Evolutionary conservation across 1,139 yeast genomes (phyloP).

Genomic region (Yamadazyma dushanensis): DNA sequence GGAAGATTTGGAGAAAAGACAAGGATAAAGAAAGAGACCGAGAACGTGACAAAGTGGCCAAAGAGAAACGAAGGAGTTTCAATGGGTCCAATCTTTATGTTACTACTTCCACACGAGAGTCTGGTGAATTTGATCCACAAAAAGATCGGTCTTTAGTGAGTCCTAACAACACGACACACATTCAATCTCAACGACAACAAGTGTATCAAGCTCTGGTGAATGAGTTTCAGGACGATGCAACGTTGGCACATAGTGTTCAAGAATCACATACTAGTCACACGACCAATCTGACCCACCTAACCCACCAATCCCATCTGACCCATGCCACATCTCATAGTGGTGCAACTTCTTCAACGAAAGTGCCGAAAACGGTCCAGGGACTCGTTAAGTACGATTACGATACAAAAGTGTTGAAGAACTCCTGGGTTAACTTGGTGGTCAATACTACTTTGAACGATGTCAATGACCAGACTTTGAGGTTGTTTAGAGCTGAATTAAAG

Average conservation of each 20-base stretch:
- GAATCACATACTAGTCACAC: slow-evolving; percentile 3
- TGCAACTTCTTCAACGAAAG: neutral
- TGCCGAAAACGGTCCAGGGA: slow-evolving; percentile 15
- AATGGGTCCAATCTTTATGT: slow-evolving; percentile 8
- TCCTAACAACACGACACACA: neutral
- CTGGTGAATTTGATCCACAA: slow-evolving; percentile 3
- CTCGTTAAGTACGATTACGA: slow-evolving; percentile 40
- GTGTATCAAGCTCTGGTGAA: neutral
- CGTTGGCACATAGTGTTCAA: slow-evolving; percentile 6
- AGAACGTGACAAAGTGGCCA: slow-evolving; percentile 17
- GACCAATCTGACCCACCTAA: neutral
- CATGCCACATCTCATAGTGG: neutral
- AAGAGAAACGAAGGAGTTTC: slow-evolving; percentile 15
- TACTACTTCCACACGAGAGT: slow-evolving; percentile 7
- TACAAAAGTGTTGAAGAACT: slow-evolving; percentile 29
- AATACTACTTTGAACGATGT: slow-evolving; percentile 35
- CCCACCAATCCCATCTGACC: neutral
- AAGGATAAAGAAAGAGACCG: slow-evolving; percentile 15
- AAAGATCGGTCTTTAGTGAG: neutral
- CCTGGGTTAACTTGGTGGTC: slow-evolving; percentile 45
- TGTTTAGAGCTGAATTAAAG: slow-evolving; percentile 62
- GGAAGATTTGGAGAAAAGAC: slow-evolving; percentile 22
- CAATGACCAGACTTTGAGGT: slow-evolving; percentile 38
- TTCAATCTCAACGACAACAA: slow-evolving; percentile 1
- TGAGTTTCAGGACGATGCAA: slow-evolving; percentile 6